A percentile compares a stretch with the other conserved stretches of the same genome.
Conservation (phyloP, 177 flowering plant species). For the Telopea speciosissima region DNA sequence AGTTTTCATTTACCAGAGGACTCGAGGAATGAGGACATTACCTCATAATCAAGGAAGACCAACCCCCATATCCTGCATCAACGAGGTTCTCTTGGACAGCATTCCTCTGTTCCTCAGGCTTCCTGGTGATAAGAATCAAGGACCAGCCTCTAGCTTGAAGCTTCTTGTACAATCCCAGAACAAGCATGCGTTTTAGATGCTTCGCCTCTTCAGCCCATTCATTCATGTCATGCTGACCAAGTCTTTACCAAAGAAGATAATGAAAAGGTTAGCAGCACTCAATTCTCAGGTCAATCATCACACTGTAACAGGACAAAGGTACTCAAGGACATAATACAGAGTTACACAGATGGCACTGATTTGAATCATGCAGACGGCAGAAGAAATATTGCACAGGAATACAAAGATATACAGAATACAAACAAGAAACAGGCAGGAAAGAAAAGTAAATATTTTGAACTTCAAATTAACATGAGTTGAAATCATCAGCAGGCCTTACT, state of each 20-base stretch:
- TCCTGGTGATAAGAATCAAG: conserved; percentile 49
- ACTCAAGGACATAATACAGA: neutral
- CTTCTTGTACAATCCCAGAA: conserved; percentile 28
- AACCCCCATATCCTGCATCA: conserved; percentile 49
- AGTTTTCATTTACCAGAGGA: neutral
- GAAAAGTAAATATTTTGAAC: neutral
- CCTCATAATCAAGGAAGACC: conserved; percentile 72
- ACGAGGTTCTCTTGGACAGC: conserved; percentile 31
- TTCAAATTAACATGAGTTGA: neutral
- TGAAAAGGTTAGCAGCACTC: neutral
- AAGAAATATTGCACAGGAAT: neutral
- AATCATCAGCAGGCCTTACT: neutral
- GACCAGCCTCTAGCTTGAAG: conserved; percentile 51
- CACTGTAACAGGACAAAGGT: neutral
- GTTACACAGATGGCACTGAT: neutral
- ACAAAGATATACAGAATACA: neutral
- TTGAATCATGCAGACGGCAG: neutral
- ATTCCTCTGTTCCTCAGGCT: conserved; percentile 35
- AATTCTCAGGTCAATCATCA: neutral
- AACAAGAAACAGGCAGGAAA: neutral
- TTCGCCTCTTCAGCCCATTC: conserved; percentile 25
- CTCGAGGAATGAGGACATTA: conserved; percentile 9
- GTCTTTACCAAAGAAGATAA: conserved; percentile 17
- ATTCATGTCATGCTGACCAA: conserved; percentile 9
- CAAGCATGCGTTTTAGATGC: conserved; percentile 14